These are phyloP conservation scores for Alternaria dauci DNA, from an alignment of 2,329 filamentous ascomycete genomes.

Conservation along the genomic window DNA sequence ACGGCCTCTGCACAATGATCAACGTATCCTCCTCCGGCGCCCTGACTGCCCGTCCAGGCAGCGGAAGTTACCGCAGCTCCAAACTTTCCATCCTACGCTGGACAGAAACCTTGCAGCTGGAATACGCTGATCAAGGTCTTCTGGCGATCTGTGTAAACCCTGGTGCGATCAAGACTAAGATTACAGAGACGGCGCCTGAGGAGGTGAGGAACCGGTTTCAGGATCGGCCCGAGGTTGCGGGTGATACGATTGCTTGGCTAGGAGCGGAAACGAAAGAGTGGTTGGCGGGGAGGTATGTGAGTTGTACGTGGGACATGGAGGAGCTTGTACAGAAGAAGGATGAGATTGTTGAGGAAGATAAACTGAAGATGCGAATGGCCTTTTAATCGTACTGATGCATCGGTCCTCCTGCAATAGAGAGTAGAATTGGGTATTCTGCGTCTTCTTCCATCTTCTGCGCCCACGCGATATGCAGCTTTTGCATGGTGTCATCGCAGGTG, in stretches of 20 bases:
- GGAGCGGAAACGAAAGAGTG: slow-evolving; percentile 22
- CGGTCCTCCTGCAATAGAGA: not conserved
- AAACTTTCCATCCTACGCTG: slow-evolving; percentile 61
- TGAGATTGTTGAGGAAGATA: slow-evolving; percentile 28
- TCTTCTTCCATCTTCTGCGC: not conserved
- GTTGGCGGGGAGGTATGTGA: slow-evolving; percentile 30
- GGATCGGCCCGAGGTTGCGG: slow-evolving; percentile 14
- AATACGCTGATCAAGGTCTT: slow-evolving; percentile 37
- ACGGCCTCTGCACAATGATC: slow-evolving; percentile 47
- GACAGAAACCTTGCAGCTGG: slow-evolving; percentile 57
- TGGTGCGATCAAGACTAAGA: slow-evolving; percentile 30
- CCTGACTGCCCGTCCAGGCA: slow-evolving; percentile 22
- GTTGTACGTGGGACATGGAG: slow-evolving; percentile 30
- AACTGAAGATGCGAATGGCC: slow-evolving; percentile 24
- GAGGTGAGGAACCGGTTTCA: slow-evolving; percentile 11
- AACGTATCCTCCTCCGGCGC: slow-evolving; percentile 58
- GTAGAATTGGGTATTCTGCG: not conserved
- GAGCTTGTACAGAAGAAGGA: slow-evolving; percentile 24
- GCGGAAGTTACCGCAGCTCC: slow-evolving; percentile 53
- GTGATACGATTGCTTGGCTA: slow-evolving; percentile 27
- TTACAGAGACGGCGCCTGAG: slow-evolving; percentile 7
- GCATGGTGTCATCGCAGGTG: not conserved
- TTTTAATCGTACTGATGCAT: not conserved
- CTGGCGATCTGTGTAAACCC: slow-evolving; percentile 27
- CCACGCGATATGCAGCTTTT: not conserved